Conservation (phyloP, 2,329 filamentous ascomycete species). For the Aaosphaeria pasadenensis region DNA sequence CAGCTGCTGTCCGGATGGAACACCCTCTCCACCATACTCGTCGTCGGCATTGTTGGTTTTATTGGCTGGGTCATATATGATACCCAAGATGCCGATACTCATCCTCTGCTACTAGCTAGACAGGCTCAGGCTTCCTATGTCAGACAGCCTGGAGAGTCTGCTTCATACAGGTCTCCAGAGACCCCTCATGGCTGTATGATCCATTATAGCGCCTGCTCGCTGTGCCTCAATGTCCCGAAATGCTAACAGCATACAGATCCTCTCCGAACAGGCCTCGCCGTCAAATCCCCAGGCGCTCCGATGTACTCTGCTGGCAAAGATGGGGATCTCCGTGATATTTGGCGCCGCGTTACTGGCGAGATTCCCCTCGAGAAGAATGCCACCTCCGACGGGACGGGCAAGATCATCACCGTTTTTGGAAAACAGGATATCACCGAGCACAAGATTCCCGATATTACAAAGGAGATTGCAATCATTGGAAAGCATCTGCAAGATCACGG, state of each 20-base stretch:
- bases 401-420: constrained; percentile 76
- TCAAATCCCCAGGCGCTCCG: constrained; percentile 75
- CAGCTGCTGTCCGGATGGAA: constrained; percentile 78
- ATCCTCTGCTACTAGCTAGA: constrained; percentile 84
- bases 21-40: constrained; percentile 70
- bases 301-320: constrained; percentile 82
- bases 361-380: constrained; percentile 64
- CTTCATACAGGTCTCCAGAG: constrained; percentile 79
- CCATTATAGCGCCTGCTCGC: not conserved
- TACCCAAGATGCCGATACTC: constrained; percentile 79
- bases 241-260: constrained; percentile 26
- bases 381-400: constrained; percentile 61
- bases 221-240: not conserved
- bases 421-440: constrained; percentile 73
- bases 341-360: constrained; percentile 70
- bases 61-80: constrained; percentile 69
- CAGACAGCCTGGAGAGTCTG: constrained; percentile 79
- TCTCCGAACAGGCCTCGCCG: constrained; percentile 52
- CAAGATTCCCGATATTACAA: constrained; percentile 66
- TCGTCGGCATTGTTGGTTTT: constrained; percentile 63
- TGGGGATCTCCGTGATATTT: constrained; percentile 88
- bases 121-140: constrained; percentile 78
- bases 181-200: constrained; percentile 71
- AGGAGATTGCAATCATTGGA: constrained; percentile 85
- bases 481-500: constrained; percentile 68